Evolutionary conservation across 116 monocot species (phyloP), one percentile per base, ranked within the genome.

Genomic region (Dioscorea cayenensis): DNA sequence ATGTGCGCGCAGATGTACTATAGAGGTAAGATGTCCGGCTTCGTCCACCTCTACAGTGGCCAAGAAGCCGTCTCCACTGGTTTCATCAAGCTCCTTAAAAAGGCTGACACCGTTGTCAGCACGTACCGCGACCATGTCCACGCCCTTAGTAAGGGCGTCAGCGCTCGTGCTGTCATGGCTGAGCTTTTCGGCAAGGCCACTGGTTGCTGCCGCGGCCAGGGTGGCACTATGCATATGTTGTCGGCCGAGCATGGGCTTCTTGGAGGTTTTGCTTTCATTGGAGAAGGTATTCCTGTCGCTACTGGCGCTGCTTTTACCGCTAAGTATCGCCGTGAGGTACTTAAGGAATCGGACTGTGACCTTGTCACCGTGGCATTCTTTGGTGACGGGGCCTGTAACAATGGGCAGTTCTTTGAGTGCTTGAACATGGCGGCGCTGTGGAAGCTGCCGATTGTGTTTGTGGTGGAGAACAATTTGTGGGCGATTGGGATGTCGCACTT

Each of bases 1-100:
- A 88, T 90, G 94, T 94, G 94, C 52, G 94, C 94, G 3, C 94
- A 94, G 82, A 94, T 94, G 94, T 94, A 94, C 86, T 94, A 94
- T 80, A 66, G 88, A 0, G 94, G 94, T 58, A 94, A 90, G 80
- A 94, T 94, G 94, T 90, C 90, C 58, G 94, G 94, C 3, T 94
- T 94, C 69, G 94, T 94, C 52, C 94, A 94, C 73, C 78, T 94
- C 64, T 94, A 94, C 75, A 94, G 90, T 60, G 94, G 94, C 19
- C 94, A 94, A 64, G 90, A 94, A 64, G 94, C 94, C 10, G 85
- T 94, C 61, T 94, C 94, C 76, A 83, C 85, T 1, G 92, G 89
- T 20, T 92, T 93, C 73, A 93, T 89, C 71, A 82, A 84, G 62
- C 93, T 83, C 11, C 76, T 94, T 20, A 59, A 69, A 43, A 14